Evolutionary conservation across 768 basidiomycete genomes (phyloP).

Genomic region (Rhodotorula graminis): DNA sequence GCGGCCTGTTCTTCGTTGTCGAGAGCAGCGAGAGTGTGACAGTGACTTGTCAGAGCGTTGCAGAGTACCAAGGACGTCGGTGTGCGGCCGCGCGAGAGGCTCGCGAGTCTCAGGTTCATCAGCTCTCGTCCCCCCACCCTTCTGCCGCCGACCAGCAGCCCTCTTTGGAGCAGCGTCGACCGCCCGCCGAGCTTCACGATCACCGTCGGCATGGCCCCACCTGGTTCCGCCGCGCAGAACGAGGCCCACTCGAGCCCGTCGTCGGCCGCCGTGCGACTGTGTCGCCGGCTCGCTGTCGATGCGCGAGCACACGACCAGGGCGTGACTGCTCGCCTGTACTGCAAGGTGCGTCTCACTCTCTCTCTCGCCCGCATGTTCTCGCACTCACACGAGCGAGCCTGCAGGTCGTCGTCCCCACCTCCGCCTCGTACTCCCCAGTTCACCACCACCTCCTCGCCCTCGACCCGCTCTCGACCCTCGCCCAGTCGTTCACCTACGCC

Average conservation of each 20-base stretch:
- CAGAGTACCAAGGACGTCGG: too few species aligned
- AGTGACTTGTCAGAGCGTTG: too few species aligned
- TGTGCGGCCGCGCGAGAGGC: too few species aligned
- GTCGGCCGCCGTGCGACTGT: background rate
- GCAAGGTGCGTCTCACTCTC: constrained; percentile 7
- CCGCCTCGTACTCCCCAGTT: background rate
- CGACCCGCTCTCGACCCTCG: background rate
- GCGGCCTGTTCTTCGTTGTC: too few species aligned
- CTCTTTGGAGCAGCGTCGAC: background rate
- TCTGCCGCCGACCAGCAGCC: too few species aligned
- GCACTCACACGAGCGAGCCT: background rate
- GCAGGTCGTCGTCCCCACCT: constrained; percentile 5
- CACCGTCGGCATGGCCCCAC: background rate
- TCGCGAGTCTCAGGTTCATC: too few species aligned
- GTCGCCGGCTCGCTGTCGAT: constrained; percentile 8
- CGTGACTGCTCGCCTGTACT: background rate
- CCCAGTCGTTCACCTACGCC: background rate
- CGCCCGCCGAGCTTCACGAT: background rate
- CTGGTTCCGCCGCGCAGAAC: background rate
- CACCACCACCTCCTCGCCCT: background rate
- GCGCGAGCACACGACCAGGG: constrained; percentile 3
- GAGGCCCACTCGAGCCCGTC: background rate
- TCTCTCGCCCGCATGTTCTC: too few species aligned
- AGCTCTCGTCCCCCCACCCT: too few species aligned
- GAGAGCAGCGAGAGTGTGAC: too few species aligned